Conservation (phyloP, 202 grass and related monocot species). For the Musa balbisiana region DNA sequence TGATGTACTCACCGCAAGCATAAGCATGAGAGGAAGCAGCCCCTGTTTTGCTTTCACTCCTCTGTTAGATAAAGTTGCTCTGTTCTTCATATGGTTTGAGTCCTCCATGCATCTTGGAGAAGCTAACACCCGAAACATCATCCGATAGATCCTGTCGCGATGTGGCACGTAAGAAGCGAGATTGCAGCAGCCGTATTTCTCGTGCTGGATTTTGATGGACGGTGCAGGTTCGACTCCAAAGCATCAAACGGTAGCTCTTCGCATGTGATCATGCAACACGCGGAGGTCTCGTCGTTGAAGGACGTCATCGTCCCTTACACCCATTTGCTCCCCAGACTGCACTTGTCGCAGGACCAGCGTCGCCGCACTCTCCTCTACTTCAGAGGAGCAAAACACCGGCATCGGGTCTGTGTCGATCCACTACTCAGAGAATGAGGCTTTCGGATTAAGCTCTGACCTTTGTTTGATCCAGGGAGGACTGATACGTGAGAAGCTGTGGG, state of each 20-base stretch:
- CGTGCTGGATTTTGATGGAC: constrained; percentile 86
- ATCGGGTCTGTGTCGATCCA: constrained; percentile 38
- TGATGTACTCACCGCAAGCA: too few relatives aligned
- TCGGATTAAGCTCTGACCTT: too few relatives aligned
- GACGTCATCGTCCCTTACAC: constrained; percentile 91
- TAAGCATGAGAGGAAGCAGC: too few relatives aligned
- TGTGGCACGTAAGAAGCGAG: constrained; percentile 76
- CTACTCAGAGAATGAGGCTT: too few relatives aligned
- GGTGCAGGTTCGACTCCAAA: constrained; percentile 74
- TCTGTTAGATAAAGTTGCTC: constrained; percentile 22
- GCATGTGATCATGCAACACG: constrained; percentile 50
- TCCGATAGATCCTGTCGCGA: constrained; percentile 81
- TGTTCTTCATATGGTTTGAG: too few relatives aligned
- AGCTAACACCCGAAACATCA: constrained; percentile 64
- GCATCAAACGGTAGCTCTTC: constrained; percentile 33
- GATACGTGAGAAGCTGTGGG: constrained; percentile 82
- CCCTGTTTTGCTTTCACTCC: background rate
- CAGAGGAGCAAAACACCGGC: constrained; percentile 80
- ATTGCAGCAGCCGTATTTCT: constrained; percentile 72
- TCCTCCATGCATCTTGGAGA: too few relatives aligned
- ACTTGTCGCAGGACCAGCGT: constrained; percentile 37
- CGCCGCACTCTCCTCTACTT: constrained; percentile 67
- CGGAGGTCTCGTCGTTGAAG: constrained; percentile 74
- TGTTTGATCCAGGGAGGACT: constrained; percentile 56
- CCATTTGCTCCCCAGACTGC: constrained; percentile 61